Base-by-base conservation (phyloP, 495 filamentous ascomycete genomes). In the Neurospora sp. region DNA sequence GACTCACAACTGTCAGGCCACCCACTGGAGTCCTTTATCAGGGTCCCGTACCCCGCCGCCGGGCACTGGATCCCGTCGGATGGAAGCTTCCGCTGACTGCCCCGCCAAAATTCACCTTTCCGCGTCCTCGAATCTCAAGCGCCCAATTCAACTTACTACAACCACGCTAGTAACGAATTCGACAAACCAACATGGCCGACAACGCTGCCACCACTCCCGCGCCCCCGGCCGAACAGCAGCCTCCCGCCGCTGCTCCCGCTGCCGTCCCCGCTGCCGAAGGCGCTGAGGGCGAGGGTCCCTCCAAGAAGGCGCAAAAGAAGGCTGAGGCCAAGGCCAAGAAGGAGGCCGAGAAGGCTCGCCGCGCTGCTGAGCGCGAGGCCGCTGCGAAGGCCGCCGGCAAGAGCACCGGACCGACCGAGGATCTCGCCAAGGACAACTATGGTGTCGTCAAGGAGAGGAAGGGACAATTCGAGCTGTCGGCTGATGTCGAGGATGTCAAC, bases 391-490 rank as follows among this genome's bases (percentile, higher is more conserved):
- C 81, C n/a, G 81, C 87, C 31, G 84, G 82, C 31, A 79, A 65
- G 27, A 65, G 14, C 27, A 65, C 53, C 53, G 53, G 53, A 35
- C 27, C 83, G 14, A 83, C 85, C 73, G 90, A 89, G 73, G 92
- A 94, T 80, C 90, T 86, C 38, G 90, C 92, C 69, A 90, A 89
- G 77, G 87, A 89, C 72, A 88, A 91, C 74, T 93, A 93, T 77
- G 91, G 91, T 65, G 27, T 65, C 27, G 27, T 65, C 27, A 65
- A 65, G 53, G 53, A 65, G 53, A 65, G 53, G 53, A 65, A 65
- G 53, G 53, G 53, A 65, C 53, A 65, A 17, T 65, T 65, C 53
- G 53, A 74, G 71, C 74, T 82, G 53, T 74, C 73, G 0, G 7
- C 71, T 40, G 82, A 84, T 39, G 78, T 76, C 70, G 74, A 79